Percentiles rank a stretch among this genome's conserved stretches.
These are phyloP conservation scores for Blastomyces percursus DNA, from an alignment of 2,329 filamentous ascomycete species.

Conservation along the genomic window DNA sequence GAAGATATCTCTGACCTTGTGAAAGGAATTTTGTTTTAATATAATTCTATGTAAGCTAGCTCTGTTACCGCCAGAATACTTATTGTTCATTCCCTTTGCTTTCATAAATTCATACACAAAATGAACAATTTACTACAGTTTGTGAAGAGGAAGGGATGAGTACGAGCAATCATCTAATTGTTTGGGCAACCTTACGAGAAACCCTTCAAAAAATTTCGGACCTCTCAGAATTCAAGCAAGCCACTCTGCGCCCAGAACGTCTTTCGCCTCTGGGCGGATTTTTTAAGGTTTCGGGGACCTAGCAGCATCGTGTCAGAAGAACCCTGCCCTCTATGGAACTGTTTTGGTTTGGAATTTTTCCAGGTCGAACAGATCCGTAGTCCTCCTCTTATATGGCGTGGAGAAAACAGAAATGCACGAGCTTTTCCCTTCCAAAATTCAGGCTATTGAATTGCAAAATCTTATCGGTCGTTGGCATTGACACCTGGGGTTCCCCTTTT, in stretches of 20 bases:
- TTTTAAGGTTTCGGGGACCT: not conserved
- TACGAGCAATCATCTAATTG: not conserved
- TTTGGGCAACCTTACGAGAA: not conserved
- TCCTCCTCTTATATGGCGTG: not conserved
- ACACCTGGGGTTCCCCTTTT: not conserved
- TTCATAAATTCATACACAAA: not conserved
- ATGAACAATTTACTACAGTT: not conserved
- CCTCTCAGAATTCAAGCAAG: not conserved
- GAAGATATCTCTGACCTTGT: not conserved
- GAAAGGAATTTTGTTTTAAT: too few relatives aligned
- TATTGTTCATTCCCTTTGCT: not conserved
- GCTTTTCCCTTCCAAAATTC: not conserved
- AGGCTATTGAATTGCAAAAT: not conserved
- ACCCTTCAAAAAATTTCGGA: not conserved
- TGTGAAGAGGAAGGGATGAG: not conserved
- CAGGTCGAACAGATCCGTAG: not conserved
- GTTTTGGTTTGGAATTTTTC: not conserved
- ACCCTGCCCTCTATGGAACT: not conserved
- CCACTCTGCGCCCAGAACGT: not conserved
- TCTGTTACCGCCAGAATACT: not conserved
- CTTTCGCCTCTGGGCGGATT: not conserved
- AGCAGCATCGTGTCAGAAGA: not conserved
- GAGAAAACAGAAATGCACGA: not conserved
- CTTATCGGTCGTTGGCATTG: not conserved
- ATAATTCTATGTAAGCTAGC: too few relatives aligned